Percentiles rank a stretch among this genome's conserved stretches.
These are phyloP conservation scores for Sarcomyxa edulis DNA, from an alignment of 768 basidiomycete species.

Conservation along the genomic window DNA sequence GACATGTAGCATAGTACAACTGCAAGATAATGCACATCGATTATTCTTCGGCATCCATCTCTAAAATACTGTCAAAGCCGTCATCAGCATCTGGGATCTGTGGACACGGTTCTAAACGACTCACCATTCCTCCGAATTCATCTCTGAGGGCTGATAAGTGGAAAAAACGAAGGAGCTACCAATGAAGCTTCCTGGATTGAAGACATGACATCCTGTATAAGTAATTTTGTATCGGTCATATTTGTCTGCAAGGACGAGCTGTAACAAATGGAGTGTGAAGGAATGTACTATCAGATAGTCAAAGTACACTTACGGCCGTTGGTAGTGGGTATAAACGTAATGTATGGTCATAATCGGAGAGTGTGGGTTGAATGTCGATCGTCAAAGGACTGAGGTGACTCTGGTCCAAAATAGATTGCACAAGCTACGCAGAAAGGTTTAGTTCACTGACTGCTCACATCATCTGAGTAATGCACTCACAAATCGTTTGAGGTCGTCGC, in stretches of 20 bases:
- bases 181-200: conserved; percentile 94
- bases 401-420: conserved; percentile 96
- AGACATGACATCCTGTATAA: conserved; percentile 97
- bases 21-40: no score
- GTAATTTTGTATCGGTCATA: conserved; percentile 95
- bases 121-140: conserved; percentile 84
- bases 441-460: conserved; percentile 2
- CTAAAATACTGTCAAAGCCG: conserved; percentile 25
- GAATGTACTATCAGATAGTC: not conserved
- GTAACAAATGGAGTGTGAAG: not conserved
- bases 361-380: conserved; percentile 75
- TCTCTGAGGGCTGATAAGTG: conserved; percentile 82
- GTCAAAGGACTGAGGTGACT: conserved; percentile 90
- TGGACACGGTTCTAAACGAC: conserved; percentile 8
- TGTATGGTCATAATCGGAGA: conserved; percentile 89
- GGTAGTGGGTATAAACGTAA: conserved; percentile 92
- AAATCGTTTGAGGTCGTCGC: conserved; percentile 83
- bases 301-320: conserved; percentile 59
- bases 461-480: conserved; percentile 44
- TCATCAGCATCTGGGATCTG: conserved; percentile 2
- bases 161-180: conserved; percentile 82
- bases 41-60: conserved; percentile 33
- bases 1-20: no score
- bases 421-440: conserved; percentile 54
- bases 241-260: conserved; percentile 94